These are phyloP conservation scores for Aspergillus bombycis DNA, from an alignment of 2,329 filamentous ascomycete species.

Conservation along the genomic window DNA sequence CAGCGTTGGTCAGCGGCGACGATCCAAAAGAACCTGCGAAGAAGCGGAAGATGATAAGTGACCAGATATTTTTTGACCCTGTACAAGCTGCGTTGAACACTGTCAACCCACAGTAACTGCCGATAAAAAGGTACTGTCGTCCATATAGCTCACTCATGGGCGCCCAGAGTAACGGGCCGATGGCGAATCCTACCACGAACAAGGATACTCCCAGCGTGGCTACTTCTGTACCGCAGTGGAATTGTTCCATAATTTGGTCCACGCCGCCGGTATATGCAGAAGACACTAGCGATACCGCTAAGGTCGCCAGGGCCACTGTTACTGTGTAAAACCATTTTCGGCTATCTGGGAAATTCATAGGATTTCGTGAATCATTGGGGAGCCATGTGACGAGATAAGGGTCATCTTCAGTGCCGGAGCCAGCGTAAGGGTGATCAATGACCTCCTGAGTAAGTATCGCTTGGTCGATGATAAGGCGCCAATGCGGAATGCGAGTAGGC, in stretches of 20 bases:
- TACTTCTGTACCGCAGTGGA: constrained; percentile 14
- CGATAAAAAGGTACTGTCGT: constrained; percentile 25
- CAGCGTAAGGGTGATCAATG: constrained; percentile 14
- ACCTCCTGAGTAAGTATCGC: constrained; percentile 16
- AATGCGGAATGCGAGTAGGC: constrained; percentile 18
- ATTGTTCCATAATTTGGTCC: constrained; percentile 13
- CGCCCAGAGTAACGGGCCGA: constrained; percentile 43
- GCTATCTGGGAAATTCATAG: constrained; percentile 7
- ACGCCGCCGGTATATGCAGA: constrained; percentile 19
- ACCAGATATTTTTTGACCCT: constrained; percentile 47
- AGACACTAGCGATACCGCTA: constrained; percentile 16
- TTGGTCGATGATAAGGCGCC: constrained; percentile 21
- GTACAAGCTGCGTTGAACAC: constrained; percentile 63
- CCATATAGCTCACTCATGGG: constrained; percentile 30
- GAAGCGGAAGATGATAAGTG: constrained; percentile 66
- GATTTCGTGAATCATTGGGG: constrained; percentile 19
- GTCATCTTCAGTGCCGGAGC: constrained; percentile 19
- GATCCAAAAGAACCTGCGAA: constrained; percentile 64
- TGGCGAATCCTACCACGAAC: constrained; percentile 44
- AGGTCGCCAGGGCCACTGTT: constrained; percentile 13
- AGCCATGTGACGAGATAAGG: constrained; percentile 20
- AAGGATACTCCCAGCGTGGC: constrained; percentile 18
- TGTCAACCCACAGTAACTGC: constrained; percentile 43
- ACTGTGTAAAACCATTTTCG: constrained; percentile 17
- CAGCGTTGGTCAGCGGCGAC: constrained; percentile 61